phyloP scores from a whole-genome alignment of 306 rosid genomes.

The Trifolium dubium region DNA sequence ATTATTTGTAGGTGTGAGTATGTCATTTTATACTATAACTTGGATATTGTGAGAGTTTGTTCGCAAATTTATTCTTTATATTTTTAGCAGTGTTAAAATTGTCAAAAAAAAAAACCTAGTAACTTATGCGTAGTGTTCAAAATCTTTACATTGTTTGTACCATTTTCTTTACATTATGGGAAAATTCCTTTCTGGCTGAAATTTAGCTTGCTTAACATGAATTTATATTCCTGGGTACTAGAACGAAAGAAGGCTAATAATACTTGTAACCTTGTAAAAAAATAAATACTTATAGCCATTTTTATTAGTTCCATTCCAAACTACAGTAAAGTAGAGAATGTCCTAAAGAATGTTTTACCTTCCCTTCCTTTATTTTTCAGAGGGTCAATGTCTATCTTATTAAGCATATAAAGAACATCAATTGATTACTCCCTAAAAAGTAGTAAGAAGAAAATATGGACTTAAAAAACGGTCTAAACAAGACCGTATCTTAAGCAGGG shows the following conservation, averaged over 20 bases:
- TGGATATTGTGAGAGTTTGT: no score
- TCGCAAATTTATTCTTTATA: no score
- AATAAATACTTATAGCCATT: no score
- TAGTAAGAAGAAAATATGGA: background rate
- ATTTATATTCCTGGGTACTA: background rate
- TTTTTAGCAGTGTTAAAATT: no score
- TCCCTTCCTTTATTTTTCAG: slow-evolving; percentile 21
- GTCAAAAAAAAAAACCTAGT: no score
- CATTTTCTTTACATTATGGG: background rate
- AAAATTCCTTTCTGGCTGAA: background rate
- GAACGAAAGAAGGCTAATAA: slow-evolving; percentile 5
- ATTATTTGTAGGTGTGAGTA: no score
- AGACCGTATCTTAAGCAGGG: no score
- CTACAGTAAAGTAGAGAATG: slow-evolving; percentile 44
- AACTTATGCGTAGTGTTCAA: no score
- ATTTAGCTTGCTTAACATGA: background rate
- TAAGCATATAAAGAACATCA: slow-evolving; percentile 29
- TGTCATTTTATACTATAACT: no score
- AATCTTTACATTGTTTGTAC: no score
- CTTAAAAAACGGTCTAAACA: no score
- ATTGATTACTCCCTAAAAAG: slow-evolving; percentile 3
- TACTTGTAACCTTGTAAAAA: background rate
- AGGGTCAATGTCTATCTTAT: slow-evolving; percentile 39
- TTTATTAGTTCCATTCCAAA: no score
- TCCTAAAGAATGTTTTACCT: slow-evolving; percentile 45